Percentiles rank a stretch among this genome's conserved stretches.
These are phyloP conservation scores for Berkeleyomyces basicola DNA, from an alignment of 2,329 filamentous ascomycete genomes.

Conservation along the genomic window DNA sequence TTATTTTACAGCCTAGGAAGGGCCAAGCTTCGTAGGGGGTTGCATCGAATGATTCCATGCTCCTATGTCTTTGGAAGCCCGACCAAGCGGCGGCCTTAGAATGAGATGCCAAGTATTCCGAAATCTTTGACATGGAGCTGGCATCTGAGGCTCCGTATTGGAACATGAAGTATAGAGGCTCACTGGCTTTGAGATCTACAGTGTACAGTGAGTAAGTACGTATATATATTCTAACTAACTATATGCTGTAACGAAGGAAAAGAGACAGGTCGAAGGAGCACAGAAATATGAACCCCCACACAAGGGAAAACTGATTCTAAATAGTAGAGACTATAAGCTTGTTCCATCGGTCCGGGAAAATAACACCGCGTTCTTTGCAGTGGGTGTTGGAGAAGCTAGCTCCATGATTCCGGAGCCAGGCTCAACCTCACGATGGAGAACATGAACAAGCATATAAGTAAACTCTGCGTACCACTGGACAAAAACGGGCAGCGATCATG, in stretches of 20 bases:
- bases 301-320: background rate
- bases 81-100: background rate
- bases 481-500: background rate
- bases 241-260: background rate
- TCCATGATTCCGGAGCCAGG: conserved; percentile 6
- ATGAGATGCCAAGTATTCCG: background rate
- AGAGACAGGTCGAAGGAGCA: background rate
- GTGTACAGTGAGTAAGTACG: too few relatives aligned
- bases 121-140: background rate
- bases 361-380: background rate
- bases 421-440: conserved; percentile 1
- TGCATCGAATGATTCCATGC: background rate
- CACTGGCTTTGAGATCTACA: background rate
- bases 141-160: background rate
- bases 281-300: background rate
- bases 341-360: background rate
- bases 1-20: background rate
- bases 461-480: background rate
- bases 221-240: too few relatives aligned
- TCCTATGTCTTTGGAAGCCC: background rate
- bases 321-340: background rate
- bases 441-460: background rate
- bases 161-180: background rate
- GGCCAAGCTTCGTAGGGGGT: background rate
- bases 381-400: conserved; percentile 2